Evolutionary conservation across 176 grass and related monocot species (phyloP).

Genomic region (Raddia guianensis): DNA sequence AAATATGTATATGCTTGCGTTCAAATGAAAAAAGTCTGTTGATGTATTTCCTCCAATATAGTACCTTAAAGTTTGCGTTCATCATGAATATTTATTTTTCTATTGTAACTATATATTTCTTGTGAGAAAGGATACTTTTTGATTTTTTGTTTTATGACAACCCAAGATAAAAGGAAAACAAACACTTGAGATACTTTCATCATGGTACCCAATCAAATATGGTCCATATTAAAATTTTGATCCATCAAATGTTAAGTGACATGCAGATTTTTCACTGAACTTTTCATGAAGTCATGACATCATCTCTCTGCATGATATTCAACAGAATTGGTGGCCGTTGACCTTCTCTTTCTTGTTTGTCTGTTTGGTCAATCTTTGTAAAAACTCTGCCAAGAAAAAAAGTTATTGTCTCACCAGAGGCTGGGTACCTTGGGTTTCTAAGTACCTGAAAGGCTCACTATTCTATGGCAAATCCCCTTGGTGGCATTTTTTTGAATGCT

Average conservation of each 20-base stretch:
- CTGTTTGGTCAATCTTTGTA: neutral
- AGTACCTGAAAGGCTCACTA: neutral
- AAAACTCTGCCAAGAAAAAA: slow-evolving; percentile 3
- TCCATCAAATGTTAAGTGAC: neutral
- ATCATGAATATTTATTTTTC: neutral
- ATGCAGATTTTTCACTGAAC: neutral
- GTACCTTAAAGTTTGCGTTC: neutral
- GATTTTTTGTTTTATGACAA: neutral
- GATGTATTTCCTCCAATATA: neutral
- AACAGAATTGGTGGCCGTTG: neutral
- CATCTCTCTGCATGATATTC: neutral
- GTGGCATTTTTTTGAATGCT: neutral
- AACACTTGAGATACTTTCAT: neutral
- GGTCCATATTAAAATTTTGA: neutral
- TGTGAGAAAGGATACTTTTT: neutral
- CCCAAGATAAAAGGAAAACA: neutral
- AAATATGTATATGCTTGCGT: neutral
- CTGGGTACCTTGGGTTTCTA: neutral
- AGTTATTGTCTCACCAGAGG: neutral
- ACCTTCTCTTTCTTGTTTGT: neutral
- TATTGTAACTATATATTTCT: neutral
- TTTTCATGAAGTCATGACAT: neutral
- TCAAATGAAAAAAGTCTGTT: neutral
- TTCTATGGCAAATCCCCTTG: neutral
- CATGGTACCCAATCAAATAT: neutral